These are phyloP conservation scores for Primulina huaijiensis DNA, from an alignment of 257 asterid species.

Conservation along the genomic window DNA sequence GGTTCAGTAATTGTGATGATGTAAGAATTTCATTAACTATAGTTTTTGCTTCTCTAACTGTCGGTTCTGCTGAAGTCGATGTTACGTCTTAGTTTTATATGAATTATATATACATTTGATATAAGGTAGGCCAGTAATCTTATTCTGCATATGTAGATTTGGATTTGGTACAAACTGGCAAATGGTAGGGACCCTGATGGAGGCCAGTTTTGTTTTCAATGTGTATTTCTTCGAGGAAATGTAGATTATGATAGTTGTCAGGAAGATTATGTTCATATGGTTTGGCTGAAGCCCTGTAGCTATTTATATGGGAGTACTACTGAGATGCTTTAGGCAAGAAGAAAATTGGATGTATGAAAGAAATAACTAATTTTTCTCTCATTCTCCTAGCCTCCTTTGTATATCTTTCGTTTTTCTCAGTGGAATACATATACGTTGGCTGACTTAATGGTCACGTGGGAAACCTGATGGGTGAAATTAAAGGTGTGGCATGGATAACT, in stretches of 20 bases:
- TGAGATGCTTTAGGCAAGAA: neutral
- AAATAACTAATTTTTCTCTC: neutral
- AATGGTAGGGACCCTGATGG: neutral
- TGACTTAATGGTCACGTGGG: neutral
- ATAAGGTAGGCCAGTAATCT: constrained; percentile 23
- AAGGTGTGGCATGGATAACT: neutral
- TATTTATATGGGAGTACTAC: neutral
- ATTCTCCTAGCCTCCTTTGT: neutral
- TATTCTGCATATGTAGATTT: constrained; percentile 4
- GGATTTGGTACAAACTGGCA: neutral
- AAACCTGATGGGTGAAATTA: neutral
- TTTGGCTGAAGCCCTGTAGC: neutral
- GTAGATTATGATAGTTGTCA: neutral
- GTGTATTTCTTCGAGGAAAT: neutral
- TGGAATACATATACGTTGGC: neutral
- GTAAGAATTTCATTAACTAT: constrained; percentile 27
- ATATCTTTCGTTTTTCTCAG: neutral
- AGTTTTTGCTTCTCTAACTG: constrained; percentile 22
- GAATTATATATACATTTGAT: constrained; percentile 26
- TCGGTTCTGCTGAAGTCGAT: constrained; percentile 24
- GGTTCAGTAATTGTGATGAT: constrained; percentile 32
- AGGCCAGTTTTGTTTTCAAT: neutral
- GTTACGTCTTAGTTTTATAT: constrained; percentile 17
- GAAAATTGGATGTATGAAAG: neutral
- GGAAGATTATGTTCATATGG: neutral